A percentile compares a stretch with the other conserved stretches of the same genome.
Conservation (phyloP, 768 basidiomycete genomes). For the Suillus fuscotomentosus region DNA sequence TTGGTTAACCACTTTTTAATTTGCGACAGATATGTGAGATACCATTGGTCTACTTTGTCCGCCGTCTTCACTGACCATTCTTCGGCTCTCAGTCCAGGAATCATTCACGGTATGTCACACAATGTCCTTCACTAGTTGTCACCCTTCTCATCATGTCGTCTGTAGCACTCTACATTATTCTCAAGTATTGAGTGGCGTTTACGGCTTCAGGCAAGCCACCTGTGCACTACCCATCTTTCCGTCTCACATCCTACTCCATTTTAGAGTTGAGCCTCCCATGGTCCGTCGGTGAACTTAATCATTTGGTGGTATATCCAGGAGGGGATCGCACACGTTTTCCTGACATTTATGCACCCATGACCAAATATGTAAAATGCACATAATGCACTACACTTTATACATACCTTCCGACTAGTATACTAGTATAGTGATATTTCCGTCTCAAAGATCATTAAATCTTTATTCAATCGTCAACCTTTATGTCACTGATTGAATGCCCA, state of each 20-base stretch:
- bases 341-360: not conserved
- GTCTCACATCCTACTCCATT: not conserved
- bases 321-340: not conserved
- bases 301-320: not conserved
- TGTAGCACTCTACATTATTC: conserved; percentile 75
- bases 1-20: not conserved
- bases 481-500: not conserved
- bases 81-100: conserved; percentile 55
- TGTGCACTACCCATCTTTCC: too few relatives aligned
- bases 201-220: not conserved
- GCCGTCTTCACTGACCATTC: conserved; percentile 12
- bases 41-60: not conserved
- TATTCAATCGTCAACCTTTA: not conserved
- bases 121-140: not conserved
- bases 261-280: not conserved
- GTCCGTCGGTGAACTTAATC: not conserved
- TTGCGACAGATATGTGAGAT: not conserved
- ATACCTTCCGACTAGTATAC: not conserved
- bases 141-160: conserved; percentile 14
- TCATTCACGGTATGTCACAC: conserved; percentile 60
- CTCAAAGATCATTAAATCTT: too few relatives aligned
- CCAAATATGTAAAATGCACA: not conserved
- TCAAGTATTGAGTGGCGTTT: conserved; percentile 53
- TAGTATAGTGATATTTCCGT: not conserved
- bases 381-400: not conserved